Conservation (phyloP, 2,329 filamentous ascomycete genomes). For the Chaetomium globosum region DNA sequence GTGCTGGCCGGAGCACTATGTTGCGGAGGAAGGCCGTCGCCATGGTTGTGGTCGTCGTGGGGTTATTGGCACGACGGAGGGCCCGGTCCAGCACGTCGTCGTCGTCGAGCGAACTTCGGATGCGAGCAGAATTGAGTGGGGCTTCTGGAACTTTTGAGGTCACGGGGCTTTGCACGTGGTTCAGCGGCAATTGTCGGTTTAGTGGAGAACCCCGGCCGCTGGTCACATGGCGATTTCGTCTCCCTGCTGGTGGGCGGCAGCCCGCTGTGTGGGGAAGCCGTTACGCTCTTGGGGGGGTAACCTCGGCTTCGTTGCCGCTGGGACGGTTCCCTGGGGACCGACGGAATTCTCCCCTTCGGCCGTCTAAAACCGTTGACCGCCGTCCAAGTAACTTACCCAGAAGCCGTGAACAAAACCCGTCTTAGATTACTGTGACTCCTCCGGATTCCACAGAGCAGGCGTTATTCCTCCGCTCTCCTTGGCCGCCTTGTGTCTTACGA, state of each 20-base stretch:
- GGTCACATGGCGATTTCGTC: conserved; percentile 30
- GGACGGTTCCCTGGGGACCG: conserved; percentile 1
- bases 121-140: conserved; percentile 19
- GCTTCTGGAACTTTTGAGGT: conserved; percentile 27
- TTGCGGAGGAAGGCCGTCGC: conserved; percentile 44
- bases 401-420: background rate
- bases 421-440: background rate
- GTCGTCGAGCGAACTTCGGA: conserved; percentile 16
- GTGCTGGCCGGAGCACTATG: conserved; percentile 37
- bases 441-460: conserved; percentile 15
- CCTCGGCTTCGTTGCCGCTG: conserved; percentile 30
- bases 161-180: conserved; percentile 31
- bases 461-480: background rate
- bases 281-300: conserved; percentile 20
- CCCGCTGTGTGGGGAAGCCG: conserved; percentile 25
- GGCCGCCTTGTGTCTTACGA: background rate
- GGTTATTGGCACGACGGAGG: conserved; percentile 23
- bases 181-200: conserved; percentile 36
- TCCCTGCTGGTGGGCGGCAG: conserved; percentile 11
- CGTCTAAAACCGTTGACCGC: conserved; percentile 16
- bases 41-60: conserved; percentile 36
- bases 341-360: conserved; percentile 17
- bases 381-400: background rate
- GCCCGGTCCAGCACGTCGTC: conserved; percentile 16
- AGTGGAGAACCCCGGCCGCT: conserved; percentile 9